Percentiles rank a stretch among this genome's conserved stretches.
phyloP scores from a whole-genome alignment of 768 basidiomycete species.

The Mycena maculata region DNA sequence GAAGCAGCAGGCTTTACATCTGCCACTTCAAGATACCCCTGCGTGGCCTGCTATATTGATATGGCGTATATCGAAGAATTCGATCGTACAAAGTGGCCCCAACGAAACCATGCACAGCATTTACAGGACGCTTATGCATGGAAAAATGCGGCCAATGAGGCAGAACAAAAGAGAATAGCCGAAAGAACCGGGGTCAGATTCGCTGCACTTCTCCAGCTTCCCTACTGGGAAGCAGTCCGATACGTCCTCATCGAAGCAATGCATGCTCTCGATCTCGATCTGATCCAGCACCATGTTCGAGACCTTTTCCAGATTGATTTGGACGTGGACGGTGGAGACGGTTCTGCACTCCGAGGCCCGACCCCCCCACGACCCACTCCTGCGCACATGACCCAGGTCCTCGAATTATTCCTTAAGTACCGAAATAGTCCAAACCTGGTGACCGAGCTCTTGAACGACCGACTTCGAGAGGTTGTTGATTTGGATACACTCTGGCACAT shows the following conservation, averaged over 20 bases:
- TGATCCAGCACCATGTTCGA: slow-evolving; percentile 47
- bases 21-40: slow-evolving; percentile 38
- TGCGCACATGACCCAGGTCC: neutral
- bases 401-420: neutral
- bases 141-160: slow-evolving; percentile 34
- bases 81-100: slow-evolving; percentile 40
- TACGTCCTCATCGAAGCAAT: slow-evolving; percentile 52
- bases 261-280: slow-evolving; percentile 53
- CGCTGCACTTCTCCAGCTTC: slow-evolving; percentile 46
- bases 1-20: slow-evolving; percentile 41
- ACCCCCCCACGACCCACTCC: neutral
- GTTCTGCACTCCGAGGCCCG: slow-evolving; percentile 4
- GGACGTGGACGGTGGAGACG: slow-evolving; percentile 23
- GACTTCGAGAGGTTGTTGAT: neutral
- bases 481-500: slow-evolving; percentile 13
- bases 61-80: slow-evolving; percentile 43
- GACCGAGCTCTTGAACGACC: neutral
- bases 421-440: neutral
- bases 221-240: slow-evolving; percentile 52
- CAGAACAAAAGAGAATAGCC: slow-evolving; percentile 34
- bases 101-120: slow-evolving; percentile 27
- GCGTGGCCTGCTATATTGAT: slow-evolving; percentile 41
- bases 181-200: slow-evolving; percentile 42
- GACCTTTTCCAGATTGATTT: slow-evolving; percentile 40
- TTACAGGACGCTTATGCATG: slow-evolving; percentile 33